These are phyloP conservation scores for Trifolium dubium DNA, from an alignment of 306 rosid genomes.

Conservation along the genomic window DNA sequence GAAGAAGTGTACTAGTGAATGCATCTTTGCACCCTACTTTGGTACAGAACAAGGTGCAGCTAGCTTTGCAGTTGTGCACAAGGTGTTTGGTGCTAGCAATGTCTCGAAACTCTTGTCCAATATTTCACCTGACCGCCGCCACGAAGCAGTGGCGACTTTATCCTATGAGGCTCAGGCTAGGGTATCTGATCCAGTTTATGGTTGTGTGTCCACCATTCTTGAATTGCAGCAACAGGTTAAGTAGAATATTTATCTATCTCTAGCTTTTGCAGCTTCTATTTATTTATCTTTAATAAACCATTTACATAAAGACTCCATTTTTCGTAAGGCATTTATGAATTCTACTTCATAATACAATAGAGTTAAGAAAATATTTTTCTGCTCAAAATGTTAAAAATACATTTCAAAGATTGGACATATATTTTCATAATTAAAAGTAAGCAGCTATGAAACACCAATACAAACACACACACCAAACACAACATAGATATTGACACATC, in stretches of 20 bases:
- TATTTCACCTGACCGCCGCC: constrained; percentile 56
- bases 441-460: too few relatives aligned
- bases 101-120: constrained; percentile 68
- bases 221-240: constrained; percentile 76
- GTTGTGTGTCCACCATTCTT: constrained; percentile 72
- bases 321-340: neutral
- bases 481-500: too few relatives aligned
- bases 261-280: neutral
- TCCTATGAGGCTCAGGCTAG: constrained; percentile 85
- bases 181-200: constrained; percentile 72
- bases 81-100: constrained; percentile 81
- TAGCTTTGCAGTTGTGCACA: constrained; percentile 76
- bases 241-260: neutral
- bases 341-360: constrained; percentile 1
- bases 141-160: constrained; percentile 64
- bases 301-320: neutral
- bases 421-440: neutral
- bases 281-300: neutral
- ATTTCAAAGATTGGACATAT: neutral
- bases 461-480: too few relatives aligned
- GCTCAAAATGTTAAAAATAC: neutral
- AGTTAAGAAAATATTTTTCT: neutral
- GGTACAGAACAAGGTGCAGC: constrained; percentile 66
- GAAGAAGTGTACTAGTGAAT: constrained; percentile 66
- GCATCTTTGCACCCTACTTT: constrained; percentile 83